A percentile compares a stretch with the other conserved stretches of the same genome.
Conservation (phyloP, 164 flowering plant genomes). For the Sedum album region DNA sequence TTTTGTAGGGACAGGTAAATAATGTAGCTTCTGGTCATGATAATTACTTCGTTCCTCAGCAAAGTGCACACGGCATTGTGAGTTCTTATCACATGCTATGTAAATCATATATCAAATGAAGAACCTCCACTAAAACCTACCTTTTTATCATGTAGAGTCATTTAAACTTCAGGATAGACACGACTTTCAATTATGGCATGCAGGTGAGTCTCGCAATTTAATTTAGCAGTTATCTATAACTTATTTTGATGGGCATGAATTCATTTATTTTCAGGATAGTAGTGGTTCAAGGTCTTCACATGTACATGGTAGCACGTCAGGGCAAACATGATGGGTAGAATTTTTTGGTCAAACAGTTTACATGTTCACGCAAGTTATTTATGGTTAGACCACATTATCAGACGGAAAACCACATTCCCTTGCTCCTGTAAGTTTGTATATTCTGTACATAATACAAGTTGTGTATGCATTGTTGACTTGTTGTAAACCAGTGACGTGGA, state of each 20-base stretch:
- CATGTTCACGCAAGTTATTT: background rate
- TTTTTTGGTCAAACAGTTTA: background rate
- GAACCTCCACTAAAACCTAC: background rate
- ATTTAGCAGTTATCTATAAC: too few species aligned
- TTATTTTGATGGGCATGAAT: background rate
- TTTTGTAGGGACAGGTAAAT: too few species aligned
- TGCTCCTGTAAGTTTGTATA: too few species aligned
- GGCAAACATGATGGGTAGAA: constrained; percentile 23
- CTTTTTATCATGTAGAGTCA: constrained; percentile 34
- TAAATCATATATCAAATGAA: background rate
- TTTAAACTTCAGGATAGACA: constrained; percentile 41
- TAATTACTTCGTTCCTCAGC: constrained; percentile 49
- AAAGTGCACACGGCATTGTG: too few species aligned
- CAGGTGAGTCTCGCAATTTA: constrained; percentile 27
- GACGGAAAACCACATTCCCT: too few species aligned
- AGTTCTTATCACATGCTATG: background rate
- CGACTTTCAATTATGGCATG: constrained; percentile 33
- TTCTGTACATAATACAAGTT: too few species aligned
- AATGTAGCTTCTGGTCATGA: constrained; percentile 47
- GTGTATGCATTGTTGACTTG: too few species aligned
- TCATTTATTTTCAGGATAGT: constrained; percentile 33
- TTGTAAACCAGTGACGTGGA: too few species aligned
- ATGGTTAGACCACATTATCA: background rate
- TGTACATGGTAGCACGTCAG: constrained; percentile 31
- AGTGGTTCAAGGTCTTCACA: constrained; percentile 37